These are phyloP conservation scores for Melaleuca alternifolia DNA, from an alignment of 345 rosid genomes.

Conservation along the genomic window DNA sequence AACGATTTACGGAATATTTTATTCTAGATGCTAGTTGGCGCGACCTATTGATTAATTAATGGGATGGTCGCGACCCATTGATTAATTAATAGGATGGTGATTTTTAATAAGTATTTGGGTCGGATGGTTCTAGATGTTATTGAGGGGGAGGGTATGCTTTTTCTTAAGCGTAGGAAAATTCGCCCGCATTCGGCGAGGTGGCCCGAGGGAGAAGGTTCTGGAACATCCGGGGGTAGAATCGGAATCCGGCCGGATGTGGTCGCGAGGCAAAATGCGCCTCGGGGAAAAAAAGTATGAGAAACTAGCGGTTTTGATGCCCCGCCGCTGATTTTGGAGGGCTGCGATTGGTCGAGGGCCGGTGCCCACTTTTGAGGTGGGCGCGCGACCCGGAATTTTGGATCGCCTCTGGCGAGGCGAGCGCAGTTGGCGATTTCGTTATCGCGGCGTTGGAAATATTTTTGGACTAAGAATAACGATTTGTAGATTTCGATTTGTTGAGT, in stretches of 20 bases:
- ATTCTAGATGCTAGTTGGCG: neutral
- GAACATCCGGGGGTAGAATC: slow-evolving; percentile 9
- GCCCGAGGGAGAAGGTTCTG: slow-evolving; percentile 27
- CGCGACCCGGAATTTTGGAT: neutral
- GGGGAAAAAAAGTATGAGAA: neutral
- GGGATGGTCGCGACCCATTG: too few relatives aligned
- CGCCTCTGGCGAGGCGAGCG: neutral
- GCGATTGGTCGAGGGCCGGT: neutral
- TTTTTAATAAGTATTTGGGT: neutral
- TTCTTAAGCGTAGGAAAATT: neutral
- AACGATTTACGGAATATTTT: neutral
- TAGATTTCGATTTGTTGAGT: neutral
- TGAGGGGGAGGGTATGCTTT: neutral
- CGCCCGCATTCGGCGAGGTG: neutral
- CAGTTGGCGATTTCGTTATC: neutral
- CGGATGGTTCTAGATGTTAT: neutral
- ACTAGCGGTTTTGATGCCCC: neutral
- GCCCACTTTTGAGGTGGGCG: neutral
- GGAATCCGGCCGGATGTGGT: neutral
- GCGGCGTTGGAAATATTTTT: neutral
- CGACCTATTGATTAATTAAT: neutral
- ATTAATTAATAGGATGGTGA: neutral
- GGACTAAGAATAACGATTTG: too few relatives aligned
- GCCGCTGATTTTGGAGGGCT: neutral
- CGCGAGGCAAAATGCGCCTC: neutral